Evolutionary conservation across 441 rosid genomes (phyloP).

Genomic region (Geranium incanum): DNA sequence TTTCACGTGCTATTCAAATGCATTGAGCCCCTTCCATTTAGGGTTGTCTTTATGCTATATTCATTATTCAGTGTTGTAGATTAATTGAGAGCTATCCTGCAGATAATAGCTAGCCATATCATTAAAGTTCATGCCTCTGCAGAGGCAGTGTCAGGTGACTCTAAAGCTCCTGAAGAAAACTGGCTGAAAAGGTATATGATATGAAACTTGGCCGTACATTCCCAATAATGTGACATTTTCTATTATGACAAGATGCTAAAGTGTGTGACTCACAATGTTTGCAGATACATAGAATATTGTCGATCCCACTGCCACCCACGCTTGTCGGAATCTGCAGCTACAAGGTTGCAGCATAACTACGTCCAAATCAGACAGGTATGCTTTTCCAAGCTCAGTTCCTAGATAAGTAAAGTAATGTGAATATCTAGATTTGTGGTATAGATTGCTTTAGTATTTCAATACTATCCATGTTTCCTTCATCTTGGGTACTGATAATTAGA

Average conservation of each 20-base stretch:
- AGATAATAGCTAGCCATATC: slow-evolving; percentile 89
- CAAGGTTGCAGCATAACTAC: slow-evolving; percentile 67
- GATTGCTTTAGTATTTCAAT: neutral
- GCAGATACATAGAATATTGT: slow-evolving; percentile 78
- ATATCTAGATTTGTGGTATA: no score
- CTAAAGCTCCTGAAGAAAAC: slow-evolving; percentile 60
- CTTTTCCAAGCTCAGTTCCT: slow-evolving; percentile 7
- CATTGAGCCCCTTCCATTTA: neutral
- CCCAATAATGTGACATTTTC: slow-evolving; percentile 11
- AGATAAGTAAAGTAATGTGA: neutral
- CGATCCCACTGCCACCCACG: slow-evolving; percentile 78
- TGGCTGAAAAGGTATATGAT: slow-evolving; percentile 78
- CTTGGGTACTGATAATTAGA: neutral
- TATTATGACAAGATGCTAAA: slow-evolving; percentile 21
- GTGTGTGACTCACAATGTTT: slow-evolving; percentile 18
- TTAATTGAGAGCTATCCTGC: slow-evolving; percentile 21
- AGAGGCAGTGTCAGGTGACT: slow-evolving; percentile 42
- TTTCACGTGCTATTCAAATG: slow-evolving; percentile 10
- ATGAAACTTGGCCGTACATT: slow-evolving; percentile 3
- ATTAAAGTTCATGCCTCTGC: slow-evolving; percentile 96
- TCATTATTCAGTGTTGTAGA: neutral
- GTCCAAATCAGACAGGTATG: slow-evolving; percentile 81
- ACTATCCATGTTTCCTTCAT: neutral
- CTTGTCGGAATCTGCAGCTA: slow-evolving; percentile 67
- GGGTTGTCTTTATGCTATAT: neutral